phyloP scores from a whole-genome alignment of 176 grass and related monocot species.

The Aegilops tauschii region DNA sequence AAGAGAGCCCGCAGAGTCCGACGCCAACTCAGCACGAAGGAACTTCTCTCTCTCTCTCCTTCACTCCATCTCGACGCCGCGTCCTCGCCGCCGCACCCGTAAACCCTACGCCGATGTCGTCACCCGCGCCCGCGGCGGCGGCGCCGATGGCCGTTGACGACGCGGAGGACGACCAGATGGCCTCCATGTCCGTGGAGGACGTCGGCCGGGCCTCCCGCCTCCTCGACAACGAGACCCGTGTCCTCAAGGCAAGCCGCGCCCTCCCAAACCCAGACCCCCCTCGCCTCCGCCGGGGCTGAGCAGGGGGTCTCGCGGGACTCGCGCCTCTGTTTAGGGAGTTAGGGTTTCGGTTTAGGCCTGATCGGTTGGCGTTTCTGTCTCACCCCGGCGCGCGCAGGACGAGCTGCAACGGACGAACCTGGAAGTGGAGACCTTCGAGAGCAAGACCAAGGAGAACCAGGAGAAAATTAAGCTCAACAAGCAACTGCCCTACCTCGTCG shows the following conservation, averaged over 20 bases:
- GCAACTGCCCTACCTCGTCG: conserved; percentile 75
- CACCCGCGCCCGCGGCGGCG: background rate
- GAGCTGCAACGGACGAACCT: conserved; percentile 69
- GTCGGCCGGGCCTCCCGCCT: conserved; percentile 54
- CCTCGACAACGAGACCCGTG: conserved; percentile 82
- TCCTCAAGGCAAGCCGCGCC: conserved; percentile 55
- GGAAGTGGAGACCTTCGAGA: conserved; percentile 63
- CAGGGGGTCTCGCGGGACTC: background rate
- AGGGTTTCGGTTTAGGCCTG: background rate
- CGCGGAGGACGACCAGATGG: conserved; percentile 63
- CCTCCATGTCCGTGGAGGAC: conserved; percentile 73
- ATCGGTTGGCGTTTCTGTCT: background rate
- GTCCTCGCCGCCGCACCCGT: background rate
- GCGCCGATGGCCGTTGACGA: conserved; percentile 46
- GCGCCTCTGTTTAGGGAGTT: background rate
- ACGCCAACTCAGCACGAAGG: background rate
- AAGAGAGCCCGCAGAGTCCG: too few species aligned
- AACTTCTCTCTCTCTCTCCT: background rate
- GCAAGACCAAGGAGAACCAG: conserved; percentile 86
- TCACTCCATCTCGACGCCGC: background rate
- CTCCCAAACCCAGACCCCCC: conserved; percentile 11
- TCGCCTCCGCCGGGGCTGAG: background rate
- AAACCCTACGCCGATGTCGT: conserved; percentile 31
- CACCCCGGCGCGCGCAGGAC: conserved; percentile 23
- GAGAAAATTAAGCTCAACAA: conserved; percentile 92